These are phyloP conservation scores for Aspergillus sclerotialis DNA, from an alignment of 2,329 filamentous ascomycete species.

Conservation along the genomic window DNA sequence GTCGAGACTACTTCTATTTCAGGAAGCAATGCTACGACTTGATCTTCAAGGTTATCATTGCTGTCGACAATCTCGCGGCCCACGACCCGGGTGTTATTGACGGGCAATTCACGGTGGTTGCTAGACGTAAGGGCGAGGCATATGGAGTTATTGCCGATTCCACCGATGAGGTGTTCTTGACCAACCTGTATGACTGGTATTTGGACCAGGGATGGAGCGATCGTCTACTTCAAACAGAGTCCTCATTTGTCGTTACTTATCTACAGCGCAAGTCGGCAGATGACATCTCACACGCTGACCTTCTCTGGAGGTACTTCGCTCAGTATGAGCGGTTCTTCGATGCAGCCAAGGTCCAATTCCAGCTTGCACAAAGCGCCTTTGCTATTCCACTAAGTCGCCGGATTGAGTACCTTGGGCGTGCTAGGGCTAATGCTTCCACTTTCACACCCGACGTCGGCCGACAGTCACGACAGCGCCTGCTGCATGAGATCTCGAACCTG, in stretches of 20 bases:
- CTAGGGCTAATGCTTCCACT: constrained; percentile 87
- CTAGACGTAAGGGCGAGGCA: constrained; percentile 76
- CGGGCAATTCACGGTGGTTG: constrained; percentile 66
- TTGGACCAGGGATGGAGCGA: constrained; percentile 77
- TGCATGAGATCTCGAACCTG: constrained; percentile 76
- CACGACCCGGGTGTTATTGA: constrained; percentile 67
- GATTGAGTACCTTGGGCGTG: constrained; percentile 82
- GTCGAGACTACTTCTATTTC: constrained; percentile 59
- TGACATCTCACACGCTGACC: constrained; percentile 72
- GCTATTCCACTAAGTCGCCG: constrained; percentile 71
- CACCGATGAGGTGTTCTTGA: constrained; percentile 89
- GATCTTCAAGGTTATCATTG: constrained; percentile 72
- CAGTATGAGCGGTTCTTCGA: constrained; percentile 77
- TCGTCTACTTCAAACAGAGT: constrained; percentile 75
- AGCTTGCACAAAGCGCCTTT: constrained; percentile 79
- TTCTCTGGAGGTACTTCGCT: constrained; percentile 88
- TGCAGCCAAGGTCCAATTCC: constrained; percentile 77
- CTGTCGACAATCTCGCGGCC: constrained; percentile 65
- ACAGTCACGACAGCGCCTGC: constrained; percentile 74
- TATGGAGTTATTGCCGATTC: constrained; percentile 86
- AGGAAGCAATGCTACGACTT: constrained; percentile 77
- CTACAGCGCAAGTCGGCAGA: constrained; percentile 67
- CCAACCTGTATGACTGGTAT: constrained; percentile 97
- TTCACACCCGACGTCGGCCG: constrained; percentile 68
- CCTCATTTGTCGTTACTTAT: constrained; percentile 79